Conservation (phyloP, 805 yeast species). For the Metschnikowia kofuensis region DNA sequence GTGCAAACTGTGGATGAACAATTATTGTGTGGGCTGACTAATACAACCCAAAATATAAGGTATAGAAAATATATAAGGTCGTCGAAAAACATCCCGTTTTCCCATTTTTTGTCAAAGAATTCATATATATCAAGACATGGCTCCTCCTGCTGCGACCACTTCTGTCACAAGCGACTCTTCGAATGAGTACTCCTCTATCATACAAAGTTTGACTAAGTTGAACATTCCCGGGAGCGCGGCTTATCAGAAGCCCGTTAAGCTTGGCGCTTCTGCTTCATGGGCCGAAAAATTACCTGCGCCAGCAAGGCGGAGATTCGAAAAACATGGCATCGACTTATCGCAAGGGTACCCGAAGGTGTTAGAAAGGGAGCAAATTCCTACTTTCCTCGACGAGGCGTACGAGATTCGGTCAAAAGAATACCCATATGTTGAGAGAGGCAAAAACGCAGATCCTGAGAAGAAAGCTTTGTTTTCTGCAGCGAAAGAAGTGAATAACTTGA, state of each 20-base stretch:
- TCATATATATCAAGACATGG: not conserved
- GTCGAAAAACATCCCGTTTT: no score
- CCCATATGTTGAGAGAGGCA: slow-evolving; percentile 22
- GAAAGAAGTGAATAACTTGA: slow-evolving; percentile 22
- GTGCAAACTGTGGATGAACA: slow-evolving; percentile 3
- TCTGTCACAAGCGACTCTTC: not conserved
- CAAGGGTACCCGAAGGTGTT: slow-evolving; percentile 25
- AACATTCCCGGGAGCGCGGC: slow-evolving; percentile 1
- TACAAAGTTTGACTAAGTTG: slow-evolving; percentile 2
- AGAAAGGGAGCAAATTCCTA: slow-evolving; percentile 18
- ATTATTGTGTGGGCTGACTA: not conserved
- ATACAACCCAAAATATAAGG: no score
- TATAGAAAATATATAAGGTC: no score
- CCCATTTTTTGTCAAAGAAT: not conserved
- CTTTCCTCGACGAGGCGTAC: slow-evolving; percentile 22
- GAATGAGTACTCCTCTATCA: not conserved
- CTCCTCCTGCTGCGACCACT: no score
- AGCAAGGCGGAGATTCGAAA: slow-evolving; percentile 19
- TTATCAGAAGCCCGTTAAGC: not conserved
- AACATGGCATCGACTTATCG: slow-evolving; percentile 21
- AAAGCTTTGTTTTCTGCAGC: slow-evolving; percentile 28
- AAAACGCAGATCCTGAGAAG: slow-evolving; percentile 26
- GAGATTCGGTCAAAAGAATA: slow-evolving; percentile 18
- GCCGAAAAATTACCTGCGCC: slow-evolving; percentile 16
- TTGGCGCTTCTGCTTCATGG: slow-evolving; percentile 7